These are phyloP conservation scores for Medicago ruthenica DNA, from an alignment of 306 rosid genomes.

Conservation along the genomic window DNA sequence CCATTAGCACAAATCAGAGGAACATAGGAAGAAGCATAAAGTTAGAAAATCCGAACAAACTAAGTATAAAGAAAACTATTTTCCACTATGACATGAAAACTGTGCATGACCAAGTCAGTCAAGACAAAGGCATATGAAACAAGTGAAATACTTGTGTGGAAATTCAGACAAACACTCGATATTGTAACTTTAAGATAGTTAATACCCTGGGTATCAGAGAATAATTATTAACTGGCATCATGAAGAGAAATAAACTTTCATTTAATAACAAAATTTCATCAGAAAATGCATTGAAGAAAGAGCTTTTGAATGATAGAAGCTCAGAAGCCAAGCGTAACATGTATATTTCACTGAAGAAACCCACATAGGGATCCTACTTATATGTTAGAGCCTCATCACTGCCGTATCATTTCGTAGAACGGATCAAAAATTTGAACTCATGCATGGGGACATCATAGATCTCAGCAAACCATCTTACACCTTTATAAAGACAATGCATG, in stretches of 20 bases:
- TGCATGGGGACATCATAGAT: too few relatives aligned
- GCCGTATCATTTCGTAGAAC: slow-evolving; percentile 3
- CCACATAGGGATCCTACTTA: slow-evolving; percentile 41
- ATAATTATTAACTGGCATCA: not conserved
- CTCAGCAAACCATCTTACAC: too few relatives aligned
- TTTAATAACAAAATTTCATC: not conserved
- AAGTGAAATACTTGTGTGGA: not conserved
- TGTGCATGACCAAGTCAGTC: not conserved
- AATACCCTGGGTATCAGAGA: not conserved
- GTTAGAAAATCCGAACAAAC: not conserved
- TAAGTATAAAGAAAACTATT: not conserved
- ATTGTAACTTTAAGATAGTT: not conserved
- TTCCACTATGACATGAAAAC: not conserved
- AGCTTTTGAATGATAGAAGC: slow-evolving; percentile 34
- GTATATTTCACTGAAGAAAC: slow-evolving; percentile 53
- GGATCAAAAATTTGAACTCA: not conserved
- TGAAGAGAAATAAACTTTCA: not conserved
- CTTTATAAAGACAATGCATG: too few relatives aligned
- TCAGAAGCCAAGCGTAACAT: slow-evolving; percentile 77
- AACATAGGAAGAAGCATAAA: not conserved
- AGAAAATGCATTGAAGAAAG: not conserved
- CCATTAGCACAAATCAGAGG: not conserved
- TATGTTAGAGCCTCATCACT: slow-evolving; percentile 60
- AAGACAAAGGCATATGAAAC: not conserved
- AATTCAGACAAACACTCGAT: not conserved